A percentile compares a stretch with the other conserved stretches of the same genome.
Conservation (phyloP, 2,329 filamentous ascomycete species). For the Xylaria sp. region DNA sequence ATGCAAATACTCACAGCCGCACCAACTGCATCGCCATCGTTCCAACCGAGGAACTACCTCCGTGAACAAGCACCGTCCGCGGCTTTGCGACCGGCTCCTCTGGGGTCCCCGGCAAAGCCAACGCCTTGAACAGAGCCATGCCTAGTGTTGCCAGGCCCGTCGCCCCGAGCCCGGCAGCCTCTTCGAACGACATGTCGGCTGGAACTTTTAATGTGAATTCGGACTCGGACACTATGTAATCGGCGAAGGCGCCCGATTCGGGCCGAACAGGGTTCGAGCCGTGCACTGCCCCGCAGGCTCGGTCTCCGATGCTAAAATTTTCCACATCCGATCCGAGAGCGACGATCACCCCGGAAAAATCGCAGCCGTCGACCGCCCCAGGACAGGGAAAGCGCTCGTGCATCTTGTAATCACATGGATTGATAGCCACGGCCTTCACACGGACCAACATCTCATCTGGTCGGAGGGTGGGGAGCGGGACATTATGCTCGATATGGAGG, state of each 20-base stretch:
- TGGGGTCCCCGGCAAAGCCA: slow-evolving; percentile 38
- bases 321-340: slow-evolving; percentile 24
- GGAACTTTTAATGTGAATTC: slow-evolving; percentile 42
- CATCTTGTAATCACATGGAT: slow-evolving; percentile 35
- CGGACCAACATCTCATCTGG: slow-evolving; percentile 26
- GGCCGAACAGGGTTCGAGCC: slow-evolving; percentile 40
- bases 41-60: slow-evolving; percentile 51
- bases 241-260: slow-evolving; percentile 44
- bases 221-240: slow-evolving; percentile 41
- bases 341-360: slow-evolving; percentile 29
- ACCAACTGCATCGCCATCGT: slow-evolving; percentile 52
- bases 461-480: slow-evolving; percentile 19
- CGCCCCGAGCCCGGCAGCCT: slow-evolving; percentile 39
- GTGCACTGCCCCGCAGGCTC: slow-evolving; percentile 44
- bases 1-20: slow-evolving; percentile 20
- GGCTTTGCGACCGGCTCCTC: slow-evolving; percentile 24
- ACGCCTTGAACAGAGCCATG: slow-evolving; percentile 40
- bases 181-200: slow-evolving; percentile 38
- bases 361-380: slow-evolving; percentile 30
- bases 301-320: slow-evolving; percentile 41
- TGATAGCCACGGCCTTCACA: slow-evolving; percentile 30
- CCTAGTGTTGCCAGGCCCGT: slow-evolving; percentile 38
- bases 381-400: slow-evolving; percentile 17
- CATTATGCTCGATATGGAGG: slow-evolving; percentile 20
- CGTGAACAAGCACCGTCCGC: slow-evolving; percentile 49